A percentile compares a stretch with the other conserved stretches of the same genome.
These are phyloP conservation scores for Tetrahymena elliotti DNA, from an alignment of 73 alveolate genomes.

Conservation along the genomic window DNA sequence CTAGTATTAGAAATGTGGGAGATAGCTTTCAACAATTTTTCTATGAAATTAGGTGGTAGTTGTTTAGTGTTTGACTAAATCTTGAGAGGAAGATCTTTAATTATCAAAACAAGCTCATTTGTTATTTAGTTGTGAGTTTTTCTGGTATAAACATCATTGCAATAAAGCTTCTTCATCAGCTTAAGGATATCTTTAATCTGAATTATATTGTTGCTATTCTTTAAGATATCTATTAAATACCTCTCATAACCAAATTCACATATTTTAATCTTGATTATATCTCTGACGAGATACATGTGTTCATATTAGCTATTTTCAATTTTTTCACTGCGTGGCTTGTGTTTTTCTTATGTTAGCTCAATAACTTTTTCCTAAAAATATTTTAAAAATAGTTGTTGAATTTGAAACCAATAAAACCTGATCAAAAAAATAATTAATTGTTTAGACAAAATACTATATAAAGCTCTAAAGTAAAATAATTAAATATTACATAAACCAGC, in stretches of 20 bases:
- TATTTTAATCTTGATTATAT: neutral
- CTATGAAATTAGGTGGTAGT: neutral
- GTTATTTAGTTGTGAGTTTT: neutral
- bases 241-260: neutral
- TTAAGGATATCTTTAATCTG: neutral
- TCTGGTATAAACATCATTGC: neutral
- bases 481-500: neutral
- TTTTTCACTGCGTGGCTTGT: neutral
- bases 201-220: neutral
- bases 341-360: neutral
- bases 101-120: neutral
- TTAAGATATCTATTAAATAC: neutral
- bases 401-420: no score
- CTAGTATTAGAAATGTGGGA: neutral
- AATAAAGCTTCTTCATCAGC: neutral
- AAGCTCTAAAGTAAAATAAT: no score
- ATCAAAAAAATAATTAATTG: neutral
- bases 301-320: neutral
- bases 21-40: neutral
- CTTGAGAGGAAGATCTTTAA: neutral
- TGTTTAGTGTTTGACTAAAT: neutral
- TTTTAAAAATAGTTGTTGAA: neutral
- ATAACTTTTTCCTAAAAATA: neutral
- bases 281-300: neutral
- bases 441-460: no score